Percentiles rank a stretch among this genome's conserved stretches.
phyloP scores from a whole-genome alignment of 2,329 filamentous ascomycete species.

The Phyllosticta citribraziliensis region DNA sequence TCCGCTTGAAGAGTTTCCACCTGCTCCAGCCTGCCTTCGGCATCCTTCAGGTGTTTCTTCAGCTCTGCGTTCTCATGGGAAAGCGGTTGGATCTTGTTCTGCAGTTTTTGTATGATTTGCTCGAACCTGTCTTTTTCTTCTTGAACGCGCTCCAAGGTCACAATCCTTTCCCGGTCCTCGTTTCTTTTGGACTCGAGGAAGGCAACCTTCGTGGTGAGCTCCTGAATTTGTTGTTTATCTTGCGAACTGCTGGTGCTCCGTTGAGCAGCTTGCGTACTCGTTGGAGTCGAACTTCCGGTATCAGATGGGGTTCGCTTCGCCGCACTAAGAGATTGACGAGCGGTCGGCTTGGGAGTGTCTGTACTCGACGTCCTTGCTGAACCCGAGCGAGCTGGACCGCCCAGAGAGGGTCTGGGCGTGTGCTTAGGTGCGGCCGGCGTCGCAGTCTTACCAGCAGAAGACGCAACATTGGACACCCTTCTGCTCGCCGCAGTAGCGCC shows the following conservation, averaged over 20 bases:
- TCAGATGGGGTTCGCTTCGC: slow-evolving; percentile 9
- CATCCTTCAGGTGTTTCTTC: slow-evolving; percentile 67
- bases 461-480: slow-evolving; percentile 6
- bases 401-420: neutral
- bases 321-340: neutral
- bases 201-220: slow-evolving; percentile 77
- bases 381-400: neutral
- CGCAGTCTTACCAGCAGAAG: slow-evolving; percentile 3
- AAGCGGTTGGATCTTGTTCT: slow-evolving; percentile 77
- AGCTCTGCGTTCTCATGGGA: slow-evolving; percentile 70
- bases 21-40: slow-evolving; percentile 57
- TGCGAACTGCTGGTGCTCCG: slow-evolving; percentile 2
- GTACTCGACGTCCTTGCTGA: neutral
- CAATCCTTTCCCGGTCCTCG: slow-evolving; percentile 79
- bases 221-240: slow-evolving; percentile 59
- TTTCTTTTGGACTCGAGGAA: slow-evolving; percentile 77
- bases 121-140: slow-evolving; percentile 71
- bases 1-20: slow-evolving; percentile 70
- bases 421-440: neutral
- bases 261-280: slow-evolving; percentile 4
- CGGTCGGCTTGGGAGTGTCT: slow-evolving; percentile 5
- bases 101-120: slow-evolving; percentile 78
- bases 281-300: slow-evolving; percentile 10
- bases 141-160: slow-evolving; percentile 65
- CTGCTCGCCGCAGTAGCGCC: slow-evolving; percentile 2